These are phyloP conservation scores for Ophiobolus disseminans DNA, from an alignment of 2,329 filamentous ascomycete genomes.

Conservation along the genomic window DNA sequence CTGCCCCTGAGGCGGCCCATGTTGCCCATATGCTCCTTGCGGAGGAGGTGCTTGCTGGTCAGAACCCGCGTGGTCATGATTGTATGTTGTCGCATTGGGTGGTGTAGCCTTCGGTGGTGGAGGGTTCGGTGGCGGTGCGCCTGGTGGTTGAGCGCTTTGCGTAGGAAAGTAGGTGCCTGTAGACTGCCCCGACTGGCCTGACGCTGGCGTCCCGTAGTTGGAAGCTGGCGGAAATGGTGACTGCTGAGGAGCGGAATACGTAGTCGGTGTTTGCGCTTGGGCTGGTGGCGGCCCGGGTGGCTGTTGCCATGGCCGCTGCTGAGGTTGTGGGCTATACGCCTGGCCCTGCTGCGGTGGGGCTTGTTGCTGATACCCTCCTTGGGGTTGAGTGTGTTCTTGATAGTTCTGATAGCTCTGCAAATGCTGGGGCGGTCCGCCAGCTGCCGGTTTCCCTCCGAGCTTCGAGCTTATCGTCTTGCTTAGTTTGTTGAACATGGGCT, in stretches of 20 bases:
- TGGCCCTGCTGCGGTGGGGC: slow-evolving; percentile 16
- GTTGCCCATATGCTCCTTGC: slow-evolving; percentile 19
- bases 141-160: slow-evolving; percentile 24
- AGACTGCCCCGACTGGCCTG: slow-evolving; percentile 29
- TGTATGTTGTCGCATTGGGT: slow-evolving; percentile 1
- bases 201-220: slow-evolving; percentile 28
- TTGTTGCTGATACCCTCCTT: slow-evolving; percentile 27
- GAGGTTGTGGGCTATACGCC: slow-evolving; percentile 17
- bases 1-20: slow-evolving; percentile 18
- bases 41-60: slow-evolving; percentile 4
- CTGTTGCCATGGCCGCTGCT: slow-evolving; percentile 11
- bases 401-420: slow-evolving; percentile 42
- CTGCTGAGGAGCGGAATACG: slow-evolving; percentile 32
- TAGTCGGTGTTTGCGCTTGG: slow-evolving; percentile 21
- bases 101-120: too few species aligned
- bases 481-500: slow-evolving; percentile 46
- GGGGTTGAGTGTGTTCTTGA: slow-evolving; percentile 35
- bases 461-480: slow-evolving; percentile 47
- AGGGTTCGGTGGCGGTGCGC: too few species aligned
- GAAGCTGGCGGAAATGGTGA: slow-evolving; percentile 32
- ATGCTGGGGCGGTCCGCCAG: slow-evolving; percentile 34
- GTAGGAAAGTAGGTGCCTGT: slow-evolving; percentile 39
- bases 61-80: too few species aligned
- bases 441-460: slow-evolving; percentile 34
- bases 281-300: neutral